phyloP scores from a whole-genome alignment of 208 protist species.

The Sergeia podlipaevii region DNA sequence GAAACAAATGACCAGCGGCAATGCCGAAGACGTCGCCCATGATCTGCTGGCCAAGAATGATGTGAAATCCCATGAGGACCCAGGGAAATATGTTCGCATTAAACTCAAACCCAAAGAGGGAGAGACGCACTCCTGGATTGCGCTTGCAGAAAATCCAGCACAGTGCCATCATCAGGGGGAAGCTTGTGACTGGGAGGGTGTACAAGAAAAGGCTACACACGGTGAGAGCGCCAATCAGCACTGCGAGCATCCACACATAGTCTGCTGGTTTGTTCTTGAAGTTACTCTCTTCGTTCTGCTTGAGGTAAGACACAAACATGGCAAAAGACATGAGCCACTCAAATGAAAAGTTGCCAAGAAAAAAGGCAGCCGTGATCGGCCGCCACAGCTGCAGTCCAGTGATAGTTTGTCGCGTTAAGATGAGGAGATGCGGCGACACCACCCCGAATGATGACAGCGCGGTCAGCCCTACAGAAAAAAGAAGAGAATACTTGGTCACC shows the following conservation, averaged over 20 bases:
- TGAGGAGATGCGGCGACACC: slow-evolving; percentile 18
- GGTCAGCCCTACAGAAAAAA: slow-evolving; percentile 37
- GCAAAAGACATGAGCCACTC: slow-evolving; percentile 72
- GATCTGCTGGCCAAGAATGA: slow-evolving; percentile 56
- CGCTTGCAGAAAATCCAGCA: slow-evolving; percentile 92
- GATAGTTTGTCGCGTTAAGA: slow-evolving; percentile 32
- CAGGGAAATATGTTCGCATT: slow-evolving; percentile 76
- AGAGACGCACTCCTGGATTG: slow-evolving; percentile 48
- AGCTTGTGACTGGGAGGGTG: slow-evolving; percentile 47
- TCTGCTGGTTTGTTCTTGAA: slow-evolving; percentile 75
- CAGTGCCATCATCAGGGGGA: slow-evolving; percentile 63
- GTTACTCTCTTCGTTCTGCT: slow-evolving; percentile 70
- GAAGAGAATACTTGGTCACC: slow-evolving; percentile 48
- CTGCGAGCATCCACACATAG: slow-evolving; percentile 71
- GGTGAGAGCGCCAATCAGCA: slow-evolving; percentile 32
- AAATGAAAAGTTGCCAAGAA: slow-evolving; percentile 79
- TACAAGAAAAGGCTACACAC: slow-evolving; percentile 28
- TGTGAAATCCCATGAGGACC: slow-evolving; percentile 70
- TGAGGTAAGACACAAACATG: slow-evolving; percentile 76
- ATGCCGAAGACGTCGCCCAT: slow-evolving; percentile 69
- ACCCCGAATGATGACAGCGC: slow-evolving; percentile 34
- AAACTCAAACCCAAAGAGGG: slow-evolving; percentile 80
- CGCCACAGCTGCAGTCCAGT: slow-evolving; percentile 64
- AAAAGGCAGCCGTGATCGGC: slow-evolving; percentile 62
- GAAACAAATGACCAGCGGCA: slow-evolving; percentile 60